A percentile compares a stretch with the other conserved stretches of the same genome.
phyloP scores from a whole-genome alignment of 208 protist species.

The Crithidia brevicula region DNA sequence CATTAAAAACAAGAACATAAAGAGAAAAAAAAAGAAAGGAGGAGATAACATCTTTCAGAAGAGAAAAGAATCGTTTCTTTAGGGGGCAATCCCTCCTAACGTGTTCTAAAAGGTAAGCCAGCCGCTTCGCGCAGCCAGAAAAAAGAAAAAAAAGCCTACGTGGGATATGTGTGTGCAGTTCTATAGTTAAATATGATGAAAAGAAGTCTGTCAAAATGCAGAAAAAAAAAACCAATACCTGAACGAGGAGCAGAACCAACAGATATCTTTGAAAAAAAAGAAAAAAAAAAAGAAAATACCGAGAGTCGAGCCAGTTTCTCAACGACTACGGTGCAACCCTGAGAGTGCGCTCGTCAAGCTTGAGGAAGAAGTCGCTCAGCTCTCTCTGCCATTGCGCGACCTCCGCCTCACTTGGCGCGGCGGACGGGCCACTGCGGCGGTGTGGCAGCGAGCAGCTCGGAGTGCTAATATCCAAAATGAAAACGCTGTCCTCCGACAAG shows the following conservation, averaged over 20 bases:
- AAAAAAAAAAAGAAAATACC: background rate
- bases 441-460: conserved; percentile 15
- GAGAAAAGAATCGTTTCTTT: no score
- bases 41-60: no score
- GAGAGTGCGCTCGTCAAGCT: conserved; percentile 44
- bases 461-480: conserved; percentile 37
- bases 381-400: conserved; percentile 45
- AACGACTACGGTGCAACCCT: conserved; percentile 23
- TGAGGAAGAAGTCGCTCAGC: conserved; percentile 51
- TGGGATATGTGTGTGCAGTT: background rate
- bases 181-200: background rate
- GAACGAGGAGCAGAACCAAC: no score
- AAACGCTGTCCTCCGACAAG: conserved; percentile 50
- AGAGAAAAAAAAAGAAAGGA: no score
- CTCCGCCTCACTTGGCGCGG: conserved; percentile 35
- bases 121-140: no score
- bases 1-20: conserved; percentile 6
- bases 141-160: background rate
- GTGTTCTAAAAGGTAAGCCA: no score
- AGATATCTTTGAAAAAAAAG: conserved; percentile 1
- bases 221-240: background rate
- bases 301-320: no score
- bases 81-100: no score
- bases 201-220: background rate
- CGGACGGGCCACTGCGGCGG: conserved; percentile 7